A percentile compares a stretch with the other conserved stretches of the same genome.
These are phyloP conservation scores for Pestalotiopsis sp. DNA, from an alignment of 2,329 filamentous ascomycete genomes.

Conservation along the genomic window DNA sequence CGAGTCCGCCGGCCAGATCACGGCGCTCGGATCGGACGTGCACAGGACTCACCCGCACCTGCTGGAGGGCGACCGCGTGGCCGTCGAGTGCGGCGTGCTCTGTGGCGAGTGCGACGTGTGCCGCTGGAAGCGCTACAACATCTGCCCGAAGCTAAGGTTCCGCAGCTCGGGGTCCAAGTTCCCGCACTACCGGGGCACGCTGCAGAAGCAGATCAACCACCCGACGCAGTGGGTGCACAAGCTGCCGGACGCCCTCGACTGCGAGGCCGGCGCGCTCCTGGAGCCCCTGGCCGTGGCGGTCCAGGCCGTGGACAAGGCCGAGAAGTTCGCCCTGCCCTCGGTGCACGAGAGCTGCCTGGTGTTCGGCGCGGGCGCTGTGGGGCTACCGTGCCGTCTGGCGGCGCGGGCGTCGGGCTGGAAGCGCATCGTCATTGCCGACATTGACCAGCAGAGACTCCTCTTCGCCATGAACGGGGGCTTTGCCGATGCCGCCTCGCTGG, in stretches of 20 bases:
- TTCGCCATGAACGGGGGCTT: background rate
- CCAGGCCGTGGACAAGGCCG: background rate
- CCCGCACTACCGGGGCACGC: background rate
- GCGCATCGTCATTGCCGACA: background rate
- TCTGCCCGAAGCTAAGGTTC: background rate
- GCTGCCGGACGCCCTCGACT: background rate
- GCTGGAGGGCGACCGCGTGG: background rate
- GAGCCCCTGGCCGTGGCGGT: background rate
- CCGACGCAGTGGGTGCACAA: slow-evolving; percentile 1
- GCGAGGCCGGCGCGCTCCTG: background rate
- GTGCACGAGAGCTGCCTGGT: background rate
- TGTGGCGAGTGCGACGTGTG: background rate
- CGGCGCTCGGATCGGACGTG: background rate
- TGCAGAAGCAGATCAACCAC: background rate
- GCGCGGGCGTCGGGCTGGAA: background rate
- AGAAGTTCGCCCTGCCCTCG: background rate
- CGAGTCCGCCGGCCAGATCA: slow-evolving; percentile 65
- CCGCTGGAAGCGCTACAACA: background rate
- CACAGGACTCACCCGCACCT: background rate
- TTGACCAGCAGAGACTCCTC: background rate
- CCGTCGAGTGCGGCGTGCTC: background rate
- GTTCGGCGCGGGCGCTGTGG: background rate
- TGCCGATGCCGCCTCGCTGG: background rate
- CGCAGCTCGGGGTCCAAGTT: background rate
- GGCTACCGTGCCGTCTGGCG: background rate